Evolutionary conservation across 306 rosid species (phyloP), one percentile per base, ranked within the genome.

Genomic region (Fragaria ananassa): DNA sequence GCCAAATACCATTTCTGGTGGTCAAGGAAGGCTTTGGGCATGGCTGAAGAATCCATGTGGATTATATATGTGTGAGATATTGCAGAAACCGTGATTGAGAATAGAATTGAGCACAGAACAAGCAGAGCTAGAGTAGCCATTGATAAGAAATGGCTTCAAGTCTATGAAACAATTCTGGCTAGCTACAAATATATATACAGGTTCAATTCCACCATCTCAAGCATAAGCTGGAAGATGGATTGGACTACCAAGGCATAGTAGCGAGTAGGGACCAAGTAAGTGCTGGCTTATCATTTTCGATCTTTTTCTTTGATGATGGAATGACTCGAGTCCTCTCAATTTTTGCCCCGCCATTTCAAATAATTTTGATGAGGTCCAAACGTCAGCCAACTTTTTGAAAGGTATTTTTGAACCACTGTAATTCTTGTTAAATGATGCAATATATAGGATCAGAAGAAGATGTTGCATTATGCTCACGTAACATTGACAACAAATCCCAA

Each of bases 21-120:
- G 4, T 19, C 25, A 4, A 67, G 66, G 72, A 79, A 56, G 78
- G 78, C 78, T 72, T 31, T 79, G 6, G 82, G 78, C 46, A 72
- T 79, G 74, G 78, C 82, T 15, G 67, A 27, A 41, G 62, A 14
- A 25, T 25, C 25, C 70, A 73, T 79, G 78, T 79, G 74, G 47
- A 72, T 42, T 19, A 76, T 71, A 8, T 49, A 44, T 15, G 39
- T 63, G 35, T 73, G 56, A 47, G 80, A 66, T 27, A 45, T 14
- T 72, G 76, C 66, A 9, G 50, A 71, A 71, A 17, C 34, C 53
- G n/a, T 65, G 62, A 69, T 72, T 53, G 62, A 50, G 23, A 72
- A 54, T 12, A 76, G 21, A 54, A 72, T 25, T 47, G 66, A 35
- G 37, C 45, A 70, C 15, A 54, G 3, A 41, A 44, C 42, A n/a